Evolutionary conservation across 148 eudicot species (phyloP), one percentile per base, ranked within the genome.

Genomic region (Amaranthus palmeri): DNA sequence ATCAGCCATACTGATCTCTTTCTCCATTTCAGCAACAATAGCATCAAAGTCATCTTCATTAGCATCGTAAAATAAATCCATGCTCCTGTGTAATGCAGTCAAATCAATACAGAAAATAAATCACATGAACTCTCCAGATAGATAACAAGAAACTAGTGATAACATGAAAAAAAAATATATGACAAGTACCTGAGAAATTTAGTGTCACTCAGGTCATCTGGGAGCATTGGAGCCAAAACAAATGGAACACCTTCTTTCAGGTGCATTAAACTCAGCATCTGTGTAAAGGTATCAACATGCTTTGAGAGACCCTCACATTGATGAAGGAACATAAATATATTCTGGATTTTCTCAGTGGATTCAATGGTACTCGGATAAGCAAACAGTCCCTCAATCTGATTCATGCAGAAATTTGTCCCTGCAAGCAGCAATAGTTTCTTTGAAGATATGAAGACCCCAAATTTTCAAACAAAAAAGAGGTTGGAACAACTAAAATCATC

Each of bases 11-110:
- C 87, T 84, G 79, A 86, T 86, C 76, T 91, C 96, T 79, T 79
- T 86, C 86, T 92, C 98, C 88, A 91, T 88, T 83, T 95, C 97
- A 77, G 92, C 93, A 66, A 91, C 80, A 78, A 91, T 67, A 70
- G 82, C 78, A 82, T 85, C 92, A 82, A 91, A 89, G 76, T 95
- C 97, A 70, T 82, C 84, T 70, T 80, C 88, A 61, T 68, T 71
- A 59, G 76, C 84, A 67, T 86, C 98, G 51, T 76, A 73, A 41
- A 88, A 72, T 74, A 78, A 61, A 74, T 90, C 90, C 82, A 84
- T 69, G 72, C 81, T 85, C 81, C 98, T 95, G 85, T 65, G 53
- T 9, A 71, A 57, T 51, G 44, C n/a, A 72, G 77, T 42, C 69
- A 62, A 51, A 70, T 18, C 49, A 66, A 49, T 17, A 75, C 36